Base-by-base conservation (phyloP, 257 asterid genomes). In the Nicotiana paniculata region DNA sequence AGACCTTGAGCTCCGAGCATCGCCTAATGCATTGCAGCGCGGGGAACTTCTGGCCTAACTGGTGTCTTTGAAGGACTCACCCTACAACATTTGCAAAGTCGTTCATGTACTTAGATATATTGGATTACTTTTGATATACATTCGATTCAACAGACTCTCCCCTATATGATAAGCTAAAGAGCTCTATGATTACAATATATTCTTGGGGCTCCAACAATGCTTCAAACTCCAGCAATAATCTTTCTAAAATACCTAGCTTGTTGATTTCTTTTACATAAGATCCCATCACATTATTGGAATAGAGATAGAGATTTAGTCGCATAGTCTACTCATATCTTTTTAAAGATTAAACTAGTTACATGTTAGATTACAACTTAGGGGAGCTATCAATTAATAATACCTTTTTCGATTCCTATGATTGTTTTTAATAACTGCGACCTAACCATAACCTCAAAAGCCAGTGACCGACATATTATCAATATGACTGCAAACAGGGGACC, bases 51-150 rank as follows among this genome's bases (percentile, higher is more conserved):
- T 11, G 97, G 96, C 93, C 98, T 93, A 88, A 95, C 97, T 0
- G 97, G 99, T 16, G 99, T 95, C 93, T 95, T 95, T n/a, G 99
- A 95, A 84, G 99, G 99, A 82, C 98, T 93, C 90, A 95, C 98
- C 97, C 99, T 95, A 67, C 59, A 79, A 84, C 12, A 62, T 35
- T 43, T 72, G 53, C 81, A 30, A 32, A 57, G 68, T 64, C 33
- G 74, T 51, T 26, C 37, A 74, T 21, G 0, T 48, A 48, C 33
- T 21, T 43, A 2, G 11, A 43, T 43, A 43, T 43, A 43, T 7
- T 37, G 46, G 9, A 37, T 37, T 37, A 37, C 9, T 37, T 37
- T 6, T 6, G 9, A 6, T 6, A 6, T 37, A 6, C n/a, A 70
- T 43, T 12, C 6, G 35, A 70, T 18, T 13, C 4, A 3, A 70